phyloP scores from a whole-genome alignment of 768 basidiomycete genomes.

The Omphalotus guepiniiformis region DNA sequence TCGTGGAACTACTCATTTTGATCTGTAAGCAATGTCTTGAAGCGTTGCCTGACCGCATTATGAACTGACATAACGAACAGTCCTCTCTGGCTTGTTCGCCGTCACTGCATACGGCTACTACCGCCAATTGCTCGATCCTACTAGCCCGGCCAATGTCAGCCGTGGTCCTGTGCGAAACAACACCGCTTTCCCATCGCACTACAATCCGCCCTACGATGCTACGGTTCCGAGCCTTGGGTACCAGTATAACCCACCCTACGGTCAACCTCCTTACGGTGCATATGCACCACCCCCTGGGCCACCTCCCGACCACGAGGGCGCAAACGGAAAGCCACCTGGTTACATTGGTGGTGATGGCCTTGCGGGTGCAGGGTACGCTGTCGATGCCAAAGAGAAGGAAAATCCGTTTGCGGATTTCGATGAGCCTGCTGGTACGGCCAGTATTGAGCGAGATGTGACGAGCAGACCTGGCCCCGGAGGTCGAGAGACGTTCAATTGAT shows the following conservation, averaged over 20 bases:
- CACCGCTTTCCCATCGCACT: slow-evolving; percentile 43
- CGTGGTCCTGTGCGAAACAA: slow-evolving; percentile 42
- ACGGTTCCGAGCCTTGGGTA: slow-evolving; percentile 28
- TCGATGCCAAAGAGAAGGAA: slow-evolving; percentile 34
- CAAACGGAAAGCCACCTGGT: slow-evolving; percentile 43
- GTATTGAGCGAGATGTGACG: slow-evolving; percentile 39
- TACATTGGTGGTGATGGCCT: slow-evolving; percentile 37
- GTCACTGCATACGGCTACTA: slow-evolving; percentile 65
- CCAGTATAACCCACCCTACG: slow-evolving; percentile 22
- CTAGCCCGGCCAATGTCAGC: slow-evolving; percentile 45
- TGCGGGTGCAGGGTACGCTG: slow-evolving; percentile 21
- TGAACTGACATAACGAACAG: slow-evolving; percentile 30
- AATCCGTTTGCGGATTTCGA: slow-evolving; percentile 59
- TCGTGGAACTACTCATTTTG: slow-evolving; percentile 58
- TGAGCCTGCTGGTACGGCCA: slow-evolving; percentile 14
- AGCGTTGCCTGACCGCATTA: neutral
- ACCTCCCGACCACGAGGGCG: slow-evolving; percentile 34
- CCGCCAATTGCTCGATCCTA: slow-evolving; percentile 70
- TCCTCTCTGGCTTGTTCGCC: slow-evolving; percentile 59
- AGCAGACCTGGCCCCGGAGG: slow-evolving; percentile 35
- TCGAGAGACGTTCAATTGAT: slow-evolving; percentile 21
- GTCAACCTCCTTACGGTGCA: slow-evolving; percentile 16
- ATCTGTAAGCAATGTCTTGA: slow-evolving; percentile 35
- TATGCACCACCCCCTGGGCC: slow-evolving; percentile 50
- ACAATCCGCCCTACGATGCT: slow-evolving; percentile 55